A percentile compares a stretch with the other conserved stretches of the same genome.
These are phyloP conservation scores for Omphalea diandra DNA, from an alignment of 441 rosid species.

Conservation along the genomic window DNA sequence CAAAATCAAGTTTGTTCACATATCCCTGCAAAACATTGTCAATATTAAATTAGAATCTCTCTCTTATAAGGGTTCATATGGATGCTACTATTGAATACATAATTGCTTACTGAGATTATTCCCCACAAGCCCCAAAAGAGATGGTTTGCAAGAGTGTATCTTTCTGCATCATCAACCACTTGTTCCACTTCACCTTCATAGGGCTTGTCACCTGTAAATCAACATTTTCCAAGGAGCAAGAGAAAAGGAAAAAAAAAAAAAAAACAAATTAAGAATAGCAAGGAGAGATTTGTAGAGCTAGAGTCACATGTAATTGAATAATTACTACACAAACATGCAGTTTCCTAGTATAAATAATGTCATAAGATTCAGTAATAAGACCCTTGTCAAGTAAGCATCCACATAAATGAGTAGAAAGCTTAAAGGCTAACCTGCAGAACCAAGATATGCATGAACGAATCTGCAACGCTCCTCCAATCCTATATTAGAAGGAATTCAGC, in stretches of 20 bases:
- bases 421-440: conserved; percentile 53
- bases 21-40: conserved; percentile 68
- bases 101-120: conserved; percentile 72
- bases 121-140: conserved; percentile 96
- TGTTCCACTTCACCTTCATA: conserved; percentile 51
- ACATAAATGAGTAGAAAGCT: too few relatives aligned
- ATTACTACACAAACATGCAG: too few relatives aligned
- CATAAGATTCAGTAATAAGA: too few relatives aligned
- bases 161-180: conserved; percentile 56
- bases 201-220: conserved; percentile 41
- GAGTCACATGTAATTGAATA: background rate
- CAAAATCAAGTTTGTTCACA: conserved; percentile 73
- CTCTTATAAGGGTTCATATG: background rate
- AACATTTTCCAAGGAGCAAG: background rate
- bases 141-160: conserved; percentile 78
- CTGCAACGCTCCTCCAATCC: conserved; percentile 66
- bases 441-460: conserved; percentile 56
- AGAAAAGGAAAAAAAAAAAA: too few relatives aligned
- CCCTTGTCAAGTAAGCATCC: too few relatives aligned
- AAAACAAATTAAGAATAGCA: too few relatives aligned
- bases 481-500: conserved; percentile 28
- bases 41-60: too few relatives aligned
- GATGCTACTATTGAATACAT: too few relatives aligned
- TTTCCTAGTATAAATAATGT: too few relatives aligned
- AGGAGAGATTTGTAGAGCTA: too few relatives aligned